These are phyloP conservation scores for Scopulariopsis brevicaulis DNA, from an alignment of 2,329 filamentous ascomycete species.

Conservation along the genomic window DNA sequence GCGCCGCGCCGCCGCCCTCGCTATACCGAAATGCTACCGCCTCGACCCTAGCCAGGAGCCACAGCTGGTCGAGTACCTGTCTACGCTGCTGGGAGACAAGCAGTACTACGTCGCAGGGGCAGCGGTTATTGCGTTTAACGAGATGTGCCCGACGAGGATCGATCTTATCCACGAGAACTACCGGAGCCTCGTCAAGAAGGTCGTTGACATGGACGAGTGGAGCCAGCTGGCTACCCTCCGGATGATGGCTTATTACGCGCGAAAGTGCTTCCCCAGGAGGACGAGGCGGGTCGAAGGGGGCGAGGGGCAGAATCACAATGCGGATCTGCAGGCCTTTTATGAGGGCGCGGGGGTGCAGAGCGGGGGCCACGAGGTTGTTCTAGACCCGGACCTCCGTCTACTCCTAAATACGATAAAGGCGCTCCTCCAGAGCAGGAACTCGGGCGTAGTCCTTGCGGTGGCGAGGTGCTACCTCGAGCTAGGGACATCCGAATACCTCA, in stretches of 20 bases:
- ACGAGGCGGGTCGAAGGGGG: constrained; percentile 37
- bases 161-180: constrained; percentile 91
- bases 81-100: constrained; percentile 70
- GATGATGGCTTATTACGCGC: constrained; percentile 73
- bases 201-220: constrained; percentile 99
- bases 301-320: constrained; percentile 12
- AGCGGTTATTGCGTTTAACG: constrained; percentile 78
- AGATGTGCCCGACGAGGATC: constrained; percentile 77
- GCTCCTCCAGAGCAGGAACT: constrained; percentile 86
- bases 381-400: constrained; percentile 75
- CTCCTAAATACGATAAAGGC: constrained; percentile 70
- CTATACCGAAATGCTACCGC: constrained; percentile 91
- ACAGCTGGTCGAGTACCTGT: constrained; percentile 73
- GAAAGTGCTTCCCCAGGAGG: constrained; percentile 73
- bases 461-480: constrained; percentile 76
- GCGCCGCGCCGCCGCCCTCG: constrained; percentile 80
- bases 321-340: constrained; percentile 65
- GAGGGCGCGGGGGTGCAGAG: constrained; percentile 35
- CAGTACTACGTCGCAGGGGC: constrained; percentile 97
- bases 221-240: constrained; percentile 75
- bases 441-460: constrained; percentile 83
- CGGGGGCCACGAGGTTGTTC: constrained; percentile 37
- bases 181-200: constrained; percentile 69
- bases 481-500: constrained; percentile 66
- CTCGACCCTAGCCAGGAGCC: constrained; percentile 79